Percentiles rank a stretch among this genome's conserved stretches.
Conservation (phyloP, 1,139 yeast species). For the Debaryomyces sp. region DNA sequence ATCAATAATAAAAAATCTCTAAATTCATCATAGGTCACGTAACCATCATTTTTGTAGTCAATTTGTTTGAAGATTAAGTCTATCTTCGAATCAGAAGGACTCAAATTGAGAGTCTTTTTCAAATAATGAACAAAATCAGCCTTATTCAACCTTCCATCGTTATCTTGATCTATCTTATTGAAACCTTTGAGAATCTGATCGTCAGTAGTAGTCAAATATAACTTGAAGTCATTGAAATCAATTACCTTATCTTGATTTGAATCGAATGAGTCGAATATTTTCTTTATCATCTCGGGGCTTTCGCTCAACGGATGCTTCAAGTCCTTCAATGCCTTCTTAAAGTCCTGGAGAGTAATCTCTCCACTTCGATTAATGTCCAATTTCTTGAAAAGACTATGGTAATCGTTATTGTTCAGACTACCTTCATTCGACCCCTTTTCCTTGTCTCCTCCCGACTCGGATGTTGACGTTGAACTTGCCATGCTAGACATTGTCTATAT, state of each 20-base stretch:
- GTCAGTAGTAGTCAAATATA: conserved; percentile 64
- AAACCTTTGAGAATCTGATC: conserved; percentile 73
- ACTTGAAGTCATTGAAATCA: conserved; percentile 63
- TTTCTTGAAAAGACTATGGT: conserved; percentile 40
- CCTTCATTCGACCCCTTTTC: neutral
- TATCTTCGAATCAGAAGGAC: conserved; percentile 57
- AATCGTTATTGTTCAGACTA: conserved; percentile 17
- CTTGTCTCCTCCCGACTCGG: neutral
- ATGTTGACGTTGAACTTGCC: conserved; percentile 2
- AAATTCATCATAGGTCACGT: conserved; percentile 83
- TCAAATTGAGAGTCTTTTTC: conserved; percentile 50
- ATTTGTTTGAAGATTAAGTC: conserved; percentile 62
- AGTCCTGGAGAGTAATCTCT: conserved; percentile 55
- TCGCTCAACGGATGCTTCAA: conserved; percentile 69
- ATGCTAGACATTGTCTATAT: conserved; percentile 4
- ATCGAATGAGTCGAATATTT: conserved; percentile 60
- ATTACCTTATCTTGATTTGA: conserved; percentile 56
- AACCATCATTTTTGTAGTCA: conserved; percentile 66
- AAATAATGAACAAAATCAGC: conserved; percentile 71
- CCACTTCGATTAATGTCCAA: conserved; percentile 60
- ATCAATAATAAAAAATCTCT: conserved; percentile 77
- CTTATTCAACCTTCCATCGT: conserved; percentile 71
- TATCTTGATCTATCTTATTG: conserved; percentile 66
- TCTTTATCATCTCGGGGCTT: conserved; percentile 60
- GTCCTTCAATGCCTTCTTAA: conserved; percentile 54